A percentile compares a stretch with the other conserved stretches of the same genome.
These are phyloP conservation scores for Paraconiothyrium sp. DNA, from an alignment of 2,329 filamentous ascomycete genomes.

Conservation along the genomic window DNA sequence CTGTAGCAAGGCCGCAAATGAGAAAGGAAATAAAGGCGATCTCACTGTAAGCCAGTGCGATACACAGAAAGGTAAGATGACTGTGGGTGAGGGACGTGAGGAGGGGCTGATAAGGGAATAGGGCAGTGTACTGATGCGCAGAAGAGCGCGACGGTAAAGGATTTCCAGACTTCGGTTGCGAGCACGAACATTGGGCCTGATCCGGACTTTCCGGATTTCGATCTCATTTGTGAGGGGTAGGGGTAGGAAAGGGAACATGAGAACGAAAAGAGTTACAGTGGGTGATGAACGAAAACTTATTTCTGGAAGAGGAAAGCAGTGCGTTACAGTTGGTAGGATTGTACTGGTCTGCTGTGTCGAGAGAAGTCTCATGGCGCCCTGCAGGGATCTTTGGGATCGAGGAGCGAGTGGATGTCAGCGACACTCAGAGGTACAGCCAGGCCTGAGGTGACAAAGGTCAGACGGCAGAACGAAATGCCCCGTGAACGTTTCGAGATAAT, in stretches of 20 bases:
- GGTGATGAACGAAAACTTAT: not conserved
- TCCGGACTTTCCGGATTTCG: constrained; percentile 50
- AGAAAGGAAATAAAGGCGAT: constrained; percentile 57
- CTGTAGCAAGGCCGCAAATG: constrained; percentile 60
- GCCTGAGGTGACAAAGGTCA: too few species aligned
- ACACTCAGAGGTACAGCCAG: too few species aligned
- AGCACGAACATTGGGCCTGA: constrained; percentile 49
- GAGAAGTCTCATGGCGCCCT: too few species aligned
- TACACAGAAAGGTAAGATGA: constrained; percentile 56
- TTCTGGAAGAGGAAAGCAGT: too few species aligned
- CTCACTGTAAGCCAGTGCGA: constrained; percentile 62
- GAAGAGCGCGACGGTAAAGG: constrained; percentile 36
- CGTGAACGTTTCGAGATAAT: too few species aligned
- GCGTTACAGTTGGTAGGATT: too few species aligned
- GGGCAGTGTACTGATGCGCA: constrained; percentile 42
- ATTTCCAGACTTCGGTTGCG: constrained; percentile 35
- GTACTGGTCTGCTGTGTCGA: too few species aligned
- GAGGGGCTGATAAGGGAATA: constrained; percentile 19
- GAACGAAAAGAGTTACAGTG: not conserved
- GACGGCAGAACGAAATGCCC: too few species aligned
- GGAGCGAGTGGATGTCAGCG: too few species aligned
- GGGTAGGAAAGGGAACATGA: not conserved
- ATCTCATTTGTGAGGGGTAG: constrained; percentile 46
- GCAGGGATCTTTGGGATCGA: too few species aligned
- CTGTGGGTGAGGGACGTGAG: not conserved